Conservation (phyloP, 139 green algal genomes). For the Chlamydomonas sp. region DNA sequence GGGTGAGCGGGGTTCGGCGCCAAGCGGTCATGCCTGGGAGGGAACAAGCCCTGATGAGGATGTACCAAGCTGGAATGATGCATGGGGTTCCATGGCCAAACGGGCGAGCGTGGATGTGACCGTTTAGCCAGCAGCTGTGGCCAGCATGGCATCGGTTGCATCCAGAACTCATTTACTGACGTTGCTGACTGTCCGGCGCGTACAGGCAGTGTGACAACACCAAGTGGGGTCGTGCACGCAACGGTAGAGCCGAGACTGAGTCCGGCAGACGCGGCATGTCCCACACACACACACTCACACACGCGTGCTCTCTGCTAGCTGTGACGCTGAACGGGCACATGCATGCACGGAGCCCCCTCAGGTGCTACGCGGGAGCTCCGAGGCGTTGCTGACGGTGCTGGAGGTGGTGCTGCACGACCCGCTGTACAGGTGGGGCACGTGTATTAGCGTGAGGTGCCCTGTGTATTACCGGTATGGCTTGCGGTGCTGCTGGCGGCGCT, state of each 20-base stretch:
- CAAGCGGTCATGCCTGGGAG: background rate
- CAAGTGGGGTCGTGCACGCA: background rate
- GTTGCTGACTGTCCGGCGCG: background rate
- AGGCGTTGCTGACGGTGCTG: slow-evolving; percentile 74
- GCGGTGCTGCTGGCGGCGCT: too few relatives aligned
- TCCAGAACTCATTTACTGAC: too few relatives aligned
- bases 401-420: slow-evolving; percentile 95
- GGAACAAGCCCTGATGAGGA: background rate
- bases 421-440: slow-evolving; percentile 90
- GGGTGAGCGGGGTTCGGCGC: slow-evolving; percentile 62
- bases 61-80: background rate
- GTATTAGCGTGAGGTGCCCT: too few relatives aligned
- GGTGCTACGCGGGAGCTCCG: slow-evolving; percentile 72
- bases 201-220: background rate
- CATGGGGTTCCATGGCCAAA: too few relatives aligned
- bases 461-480: too few relatives aligned
- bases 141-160: too few relatives aligned
- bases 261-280: background rate
- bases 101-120: too few relatives aligned
- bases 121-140: too few relatives aligned
- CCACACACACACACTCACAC: background rate
- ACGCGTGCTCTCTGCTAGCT: background rate
- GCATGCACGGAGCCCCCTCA: background rate
- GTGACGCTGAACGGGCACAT: background rate
- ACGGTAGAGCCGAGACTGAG: too few relatives aligned